Conservation (phyloP, 75 land plant species). For the Pseudotsuga menziesii region DNA sequence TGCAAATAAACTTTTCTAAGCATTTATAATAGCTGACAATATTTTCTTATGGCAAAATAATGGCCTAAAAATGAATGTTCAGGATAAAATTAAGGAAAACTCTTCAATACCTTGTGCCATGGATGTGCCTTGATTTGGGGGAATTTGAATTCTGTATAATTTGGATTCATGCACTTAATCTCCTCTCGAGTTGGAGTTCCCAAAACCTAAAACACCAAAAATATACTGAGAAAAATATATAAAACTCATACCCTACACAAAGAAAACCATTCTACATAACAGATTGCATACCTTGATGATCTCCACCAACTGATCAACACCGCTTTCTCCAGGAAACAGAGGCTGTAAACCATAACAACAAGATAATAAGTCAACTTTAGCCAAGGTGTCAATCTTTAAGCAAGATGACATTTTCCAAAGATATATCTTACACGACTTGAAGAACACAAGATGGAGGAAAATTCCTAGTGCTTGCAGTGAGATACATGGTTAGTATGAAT, state of each 20-base stretch:
- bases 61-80: neutral
- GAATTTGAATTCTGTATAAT: conserved; percentile 81
- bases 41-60: neutral
- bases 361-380: neutral
- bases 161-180: conserved; percentile 91
- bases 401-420: neutral
- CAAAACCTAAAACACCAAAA: conserved; percentile 43
- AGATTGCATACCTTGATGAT: conserved; percentile 62
- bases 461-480: neutral
- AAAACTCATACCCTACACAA: neutral
- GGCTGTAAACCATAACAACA: conserved; percentile 40
- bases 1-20: neutral
- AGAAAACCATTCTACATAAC: neutral
- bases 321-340: conserved; percentile 84
- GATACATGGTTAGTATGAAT: neutral
- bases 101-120: conserved; percentile 73
- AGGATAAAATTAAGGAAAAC: neutral
- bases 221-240: neutral
- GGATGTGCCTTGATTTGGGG: conserved; percentile 92
- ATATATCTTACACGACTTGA: neutral
- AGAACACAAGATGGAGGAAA: neutral
- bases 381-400: neutral
- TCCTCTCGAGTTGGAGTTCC: conserved; percentile 92
- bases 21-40: neutral
- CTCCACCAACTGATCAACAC: conserved; percentile 81